Evolutionary conservation across 805 yeast genomes (phyloP).

Genomic region (Starmerella scarabaei): DNA sequence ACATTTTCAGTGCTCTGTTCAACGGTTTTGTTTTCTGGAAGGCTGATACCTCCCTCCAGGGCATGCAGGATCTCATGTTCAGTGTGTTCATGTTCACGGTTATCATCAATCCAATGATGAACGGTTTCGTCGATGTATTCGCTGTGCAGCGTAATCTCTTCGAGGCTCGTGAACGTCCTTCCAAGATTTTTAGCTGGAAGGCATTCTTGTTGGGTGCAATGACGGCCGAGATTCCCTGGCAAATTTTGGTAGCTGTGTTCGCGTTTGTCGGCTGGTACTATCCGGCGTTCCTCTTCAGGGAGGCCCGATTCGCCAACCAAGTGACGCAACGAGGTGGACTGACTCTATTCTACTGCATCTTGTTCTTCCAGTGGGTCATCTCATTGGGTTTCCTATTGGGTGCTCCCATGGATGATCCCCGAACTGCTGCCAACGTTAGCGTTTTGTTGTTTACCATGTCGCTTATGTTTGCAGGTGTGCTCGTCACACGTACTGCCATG

Average conservation of each 20-base stretch:
- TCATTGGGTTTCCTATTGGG: constrained; percentile 44
- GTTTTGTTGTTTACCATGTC: constrained; percentile 45
- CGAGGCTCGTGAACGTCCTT: constrained; percentile 58
- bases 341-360: constrained; percentile 38
- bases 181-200: constrained; percentile 66
- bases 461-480: constrained; percentile 57
- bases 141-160: constrained; percentile 45
- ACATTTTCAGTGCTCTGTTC: constrained; percentile 42
- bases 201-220: constrained; percentile 41
- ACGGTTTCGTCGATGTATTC: constrained; percentile 52
- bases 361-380: constrained; percentile 40
- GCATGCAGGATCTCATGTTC: constrained; percentile 48
- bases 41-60: constrained; percentile 38
- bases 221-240: constrained; percentile 50
- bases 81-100: constrained; percentile 48
- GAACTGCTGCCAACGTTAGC: constrained; percentile 49
- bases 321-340: constrained; percentile 37
- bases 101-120: constrained; percentile 43
- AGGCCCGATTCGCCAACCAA: constrained; percentile 36
- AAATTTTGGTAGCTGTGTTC: constrained; percentile 36
- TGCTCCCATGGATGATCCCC: constrained; percentile 51
- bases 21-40: constrained; percentile 63
- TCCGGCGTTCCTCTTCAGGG: constrained; percentile 33
- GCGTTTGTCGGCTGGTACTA: constrained; percentile 43
- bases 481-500: constrained; percentile 43